Conservation (phyloP, 768 basidiomycete genomes). For the Auricularia cornea region DNA sequence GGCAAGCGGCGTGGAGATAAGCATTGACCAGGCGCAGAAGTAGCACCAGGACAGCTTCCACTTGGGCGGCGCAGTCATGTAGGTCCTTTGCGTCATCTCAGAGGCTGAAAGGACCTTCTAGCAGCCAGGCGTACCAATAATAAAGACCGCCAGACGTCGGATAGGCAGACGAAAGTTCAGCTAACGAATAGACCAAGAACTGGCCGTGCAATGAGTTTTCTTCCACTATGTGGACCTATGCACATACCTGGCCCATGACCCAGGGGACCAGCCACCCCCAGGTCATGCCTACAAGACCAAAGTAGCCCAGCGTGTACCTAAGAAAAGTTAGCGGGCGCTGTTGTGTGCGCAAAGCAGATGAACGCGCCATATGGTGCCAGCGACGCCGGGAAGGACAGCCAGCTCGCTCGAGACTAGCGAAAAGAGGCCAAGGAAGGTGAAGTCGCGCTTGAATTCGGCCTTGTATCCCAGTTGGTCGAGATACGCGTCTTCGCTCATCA, state of each 20-base stretch:
- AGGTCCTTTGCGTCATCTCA: background rate
- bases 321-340: background rate
- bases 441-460: constrained; percentile 6
- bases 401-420: background rate
- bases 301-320: constrained; percentile 1
- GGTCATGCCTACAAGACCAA: background rate
- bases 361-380: background rate
- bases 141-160: background rate
- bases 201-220: too few species aligned
- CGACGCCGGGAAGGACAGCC: background rate
- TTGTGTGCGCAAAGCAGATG: background rate
- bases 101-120: too few species aligned
- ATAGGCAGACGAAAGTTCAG: background rate
- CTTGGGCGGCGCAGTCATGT: background rate
- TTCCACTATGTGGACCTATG: background rate
- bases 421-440: constrained; percentile 1
- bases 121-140: constrained; percentile 1
- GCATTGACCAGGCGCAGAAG: background rate
- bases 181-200: background rate
- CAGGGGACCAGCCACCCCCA: background rate
- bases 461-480: constrained; percentile 5
- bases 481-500: constrained; percentile 2
- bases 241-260: background rate
- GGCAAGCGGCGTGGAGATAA: background rate
- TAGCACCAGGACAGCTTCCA: constrained; percentile 2